Evolutionary conservation across 2,329 filamentous ascomycete genomes (phyloP).

Genomic region (Fusarium sp.): DNA sequence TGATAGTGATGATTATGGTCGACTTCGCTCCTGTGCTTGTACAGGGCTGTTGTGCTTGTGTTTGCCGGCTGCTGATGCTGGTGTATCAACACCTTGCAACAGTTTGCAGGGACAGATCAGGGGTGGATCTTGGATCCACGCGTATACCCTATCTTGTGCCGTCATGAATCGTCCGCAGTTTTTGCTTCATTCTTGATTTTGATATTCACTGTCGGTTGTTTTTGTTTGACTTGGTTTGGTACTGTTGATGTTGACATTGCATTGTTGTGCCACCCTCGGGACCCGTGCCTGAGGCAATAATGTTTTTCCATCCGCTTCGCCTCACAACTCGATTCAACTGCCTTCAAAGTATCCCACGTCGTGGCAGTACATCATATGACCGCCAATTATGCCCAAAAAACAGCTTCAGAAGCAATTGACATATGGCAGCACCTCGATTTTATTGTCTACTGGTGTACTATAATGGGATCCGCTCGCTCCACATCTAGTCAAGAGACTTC

Average conservation of each 20-base stretch:
- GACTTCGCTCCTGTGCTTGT: neutral
- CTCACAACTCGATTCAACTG: neutral
- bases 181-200: neutral
- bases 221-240: no score
- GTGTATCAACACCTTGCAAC: rapidly evolving
- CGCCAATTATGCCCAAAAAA: no score
- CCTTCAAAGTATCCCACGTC: no score
- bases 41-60: neutral
- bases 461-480: rapidly evolving
- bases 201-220: neutral
- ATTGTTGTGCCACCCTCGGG: neutral
- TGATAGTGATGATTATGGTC: rapidly evolving
- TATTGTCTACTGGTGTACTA: rapidly evolving
- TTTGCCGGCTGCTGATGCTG: neutral
- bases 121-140: neutral
- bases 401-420: no score
- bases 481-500: no score
- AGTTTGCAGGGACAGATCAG: neutral
- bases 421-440: neutral
- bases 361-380: no score
- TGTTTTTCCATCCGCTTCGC: neutral
- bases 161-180: rapidly evolving
- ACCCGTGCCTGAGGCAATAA: neutral
- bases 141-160: neutral
- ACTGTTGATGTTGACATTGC: neutral